Percentiles rank a stretch among this genome's conserved stretches.
These are phyloP conservation scores for Phytophthora cryptogea DNA, from an alignment of 352 stramenopile genomes.

Conservation along the genomic window DNA sequence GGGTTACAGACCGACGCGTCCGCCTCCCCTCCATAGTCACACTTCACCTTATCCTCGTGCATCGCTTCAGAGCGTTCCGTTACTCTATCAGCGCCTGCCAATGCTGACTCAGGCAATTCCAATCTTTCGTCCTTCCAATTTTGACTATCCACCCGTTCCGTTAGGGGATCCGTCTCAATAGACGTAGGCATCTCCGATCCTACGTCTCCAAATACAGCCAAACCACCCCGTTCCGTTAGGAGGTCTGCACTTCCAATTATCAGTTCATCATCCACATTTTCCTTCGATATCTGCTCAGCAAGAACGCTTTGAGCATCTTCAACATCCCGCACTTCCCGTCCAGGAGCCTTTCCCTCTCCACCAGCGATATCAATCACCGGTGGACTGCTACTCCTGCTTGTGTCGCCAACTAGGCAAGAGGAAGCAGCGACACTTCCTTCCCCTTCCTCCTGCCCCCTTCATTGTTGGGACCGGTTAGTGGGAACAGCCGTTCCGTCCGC, in stretches of 20 bases:
- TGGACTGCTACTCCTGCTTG: background rate
- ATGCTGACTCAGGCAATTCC: too few species aligned
- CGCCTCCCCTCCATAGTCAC: background rate
- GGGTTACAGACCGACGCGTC: background rate
- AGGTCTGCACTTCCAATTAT: too few species aligned
- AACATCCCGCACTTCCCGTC: background rate
- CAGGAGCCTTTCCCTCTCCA: background rate
- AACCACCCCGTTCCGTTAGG: too few species aligned
- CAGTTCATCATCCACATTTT: too few species aligned
- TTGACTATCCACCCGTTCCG: too few species aligned
- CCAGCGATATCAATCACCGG: background rate
- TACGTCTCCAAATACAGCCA: too few species aligned
- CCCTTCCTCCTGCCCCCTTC: conserved; percentile 10
- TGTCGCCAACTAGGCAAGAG: conserved; percentile 7
- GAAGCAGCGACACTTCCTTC: conserved; percentile 12
- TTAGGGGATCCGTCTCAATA: too few species aligned
- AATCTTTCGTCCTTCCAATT: too few species aligned
- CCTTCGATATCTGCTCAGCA: too few species aligned
- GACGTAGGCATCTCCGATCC: too few species aligned
- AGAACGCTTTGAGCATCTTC: background rate
- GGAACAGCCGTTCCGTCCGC: background rate
- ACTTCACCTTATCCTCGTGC: background rate
- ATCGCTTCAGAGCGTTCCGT: too few species aligned
- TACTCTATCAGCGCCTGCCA: too few species aligned
- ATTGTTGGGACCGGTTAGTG: background rate